These are phyloP conservation scores for Picochlorum sp. DNA, from an alignment of 139 green algal genomes.

Conservation along the genomic window DNA sequence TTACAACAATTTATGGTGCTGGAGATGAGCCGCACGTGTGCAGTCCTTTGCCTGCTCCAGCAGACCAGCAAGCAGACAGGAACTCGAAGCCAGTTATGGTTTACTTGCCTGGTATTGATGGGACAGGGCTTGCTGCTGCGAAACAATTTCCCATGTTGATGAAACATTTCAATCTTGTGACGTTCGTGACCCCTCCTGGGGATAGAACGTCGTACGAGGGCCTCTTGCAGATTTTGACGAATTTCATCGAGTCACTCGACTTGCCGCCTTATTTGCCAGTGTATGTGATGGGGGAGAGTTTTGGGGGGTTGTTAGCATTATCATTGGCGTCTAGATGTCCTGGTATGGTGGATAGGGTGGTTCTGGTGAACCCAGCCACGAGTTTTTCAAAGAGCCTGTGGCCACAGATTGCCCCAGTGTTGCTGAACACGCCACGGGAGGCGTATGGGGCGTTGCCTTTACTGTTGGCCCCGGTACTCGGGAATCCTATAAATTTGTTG, in stretches of 20 bases:
- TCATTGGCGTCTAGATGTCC: slow-evolving; percentile 39
- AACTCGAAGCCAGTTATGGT: slow-evolving; percentile 49
- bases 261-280: slow-evolving; percentile 47
- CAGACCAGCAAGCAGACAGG: background rate
- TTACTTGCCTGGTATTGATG: slow-evolving; percentile 75
- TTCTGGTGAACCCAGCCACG: slow-evolving; percentile 79
- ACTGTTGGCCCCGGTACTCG: slow-evolving; percentile 62
- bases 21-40: background rate
- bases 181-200: slow-evolving; percentile 43
- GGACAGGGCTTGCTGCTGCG: slow-evolving; percentile 62
- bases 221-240: slow-evolving; percentile 36
- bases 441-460: slow-evolving; percentile 69
- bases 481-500: slow-evolving; percentile 70
- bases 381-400: slow-evolving; percentile 59
- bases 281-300: slow-evolving; percentile 85
- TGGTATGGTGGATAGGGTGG: slow-evolving; percentile 7
- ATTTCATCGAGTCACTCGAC: slow-evolving; percentile 12
- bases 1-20: background rate
- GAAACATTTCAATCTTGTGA: slow-evolving; percentile 61
- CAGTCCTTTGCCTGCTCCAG: background rate
- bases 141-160: slow-evolving; percentile 64
- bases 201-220: slow-evolving; percentile 62
- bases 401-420: slow-evolving; percentile 53
- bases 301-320: slow-evolving; percentile 72
- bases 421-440: slow-evolving; percentile 37